These are phyloP conservation scores for Ramicandelaber brevisporus DNA, from an alignment of 192 early-diverging fungal genomes.

Conservation along the genomic window DNA sequence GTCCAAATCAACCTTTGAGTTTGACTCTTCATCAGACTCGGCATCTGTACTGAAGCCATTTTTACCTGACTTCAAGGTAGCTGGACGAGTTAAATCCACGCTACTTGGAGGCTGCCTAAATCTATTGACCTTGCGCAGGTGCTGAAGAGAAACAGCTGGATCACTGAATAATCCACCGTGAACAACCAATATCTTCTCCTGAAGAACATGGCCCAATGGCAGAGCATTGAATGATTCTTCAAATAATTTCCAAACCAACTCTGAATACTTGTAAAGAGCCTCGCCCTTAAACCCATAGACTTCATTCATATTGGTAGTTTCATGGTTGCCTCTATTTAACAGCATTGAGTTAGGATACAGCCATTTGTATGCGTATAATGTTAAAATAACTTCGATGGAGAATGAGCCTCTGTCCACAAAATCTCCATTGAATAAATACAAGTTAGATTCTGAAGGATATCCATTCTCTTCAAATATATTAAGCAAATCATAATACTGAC, in stretches of 20 bases:
- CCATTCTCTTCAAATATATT: conserved; percentile 91
- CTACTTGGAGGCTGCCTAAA: conserved; percentile 48
- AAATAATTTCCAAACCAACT: conserved; percentile 80
- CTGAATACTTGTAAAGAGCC: conserved; percentile 77
- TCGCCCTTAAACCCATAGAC: conserved; percentile 99
- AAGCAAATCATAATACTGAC: conserved; percentile 93
- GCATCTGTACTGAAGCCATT: no score
- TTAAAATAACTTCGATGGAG: conserved; percentile 83
- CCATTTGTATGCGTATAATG: conserved; percentile 74
- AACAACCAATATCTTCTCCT: conserved; percentile 80
- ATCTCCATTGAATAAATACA: conserved; percentile 93
- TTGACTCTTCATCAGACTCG: no score
- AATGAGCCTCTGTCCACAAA: conserved; percentile 98
- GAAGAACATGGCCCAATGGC: conserved; percentile 76
- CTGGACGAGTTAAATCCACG: no score
- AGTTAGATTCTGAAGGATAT: conserved; percentile 48
- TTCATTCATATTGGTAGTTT: conserved; percentile 96
- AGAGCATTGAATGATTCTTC: conserved; percentile 86
- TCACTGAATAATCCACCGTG: conserved; percentile 85
- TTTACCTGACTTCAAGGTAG: no score
- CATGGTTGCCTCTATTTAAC: conserved; percentile 91
- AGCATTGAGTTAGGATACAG: conserved; percentile 66
- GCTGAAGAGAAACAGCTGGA: conserved; percentile 58
- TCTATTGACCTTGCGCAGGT: conserved; percentile 66
- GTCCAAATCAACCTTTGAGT: no score